Evolutionary conservation across 176 grass and related monocot genomes (phyloP).

Genomic region (Triticum timopheevii): DNA sequence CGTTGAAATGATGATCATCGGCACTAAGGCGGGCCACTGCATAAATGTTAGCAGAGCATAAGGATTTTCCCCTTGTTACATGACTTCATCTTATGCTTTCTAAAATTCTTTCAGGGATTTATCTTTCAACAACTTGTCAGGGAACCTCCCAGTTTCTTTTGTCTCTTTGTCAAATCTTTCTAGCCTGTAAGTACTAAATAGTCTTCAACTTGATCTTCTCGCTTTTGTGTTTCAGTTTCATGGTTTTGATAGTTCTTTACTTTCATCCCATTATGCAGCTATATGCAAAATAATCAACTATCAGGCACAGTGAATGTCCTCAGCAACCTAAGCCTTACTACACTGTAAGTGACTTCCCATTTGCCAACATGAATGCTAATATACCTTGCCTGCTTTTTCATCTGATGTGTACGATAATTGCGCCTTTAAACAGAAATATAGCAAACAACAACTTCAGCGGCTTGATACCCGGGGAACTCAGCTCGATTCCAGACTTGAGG

Average conservation of each 20-base stretch:
- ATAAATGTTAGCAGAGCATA: not conserved
- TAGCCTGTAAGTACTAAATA: constrained; percentile 65
- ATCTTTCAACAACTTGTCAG: constrained; percentile 82
- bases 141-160: constrained; percentile 74
- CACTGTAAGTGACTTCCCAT: constrained; percentile 67
- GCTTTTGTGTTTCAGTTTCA: constrained; percentile 24
- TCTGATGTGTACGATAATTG: not conserved
- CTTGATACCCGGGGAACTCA: constrained; percentile 71
- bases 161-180: constrained; percentile 72
- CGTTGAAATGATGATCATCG: not conserved
- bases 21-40: not conserved
- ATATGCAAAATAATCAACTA: constrained; percentile 85
- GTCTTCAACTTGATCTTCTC: not conserved
- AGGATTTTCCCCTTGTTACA: not conserved
- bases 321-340: constrained; percentile 63
- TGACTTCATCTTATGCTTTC: constrained; percentile 35
- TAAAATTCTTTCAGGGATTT: constrained; percentile 57
- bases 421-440: constrained; percentile 68
- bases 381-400: not conserved
- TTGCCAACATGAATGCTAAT: not conserved
- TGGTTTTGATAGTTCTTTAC: constrained; percentile 28
- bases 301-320: constrained; percentile 70
- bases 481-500: constrained; percentile 80
- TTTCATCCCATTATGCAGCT: constrained; percentile 40
- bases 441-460: constrained; percentile 91